These are phyloP conservation scores for Ceratocystiopsis sp. DNA, from an alignment of 2,329 filamentous ascomycete genomes.

Conservation along the genomic window DNA sequence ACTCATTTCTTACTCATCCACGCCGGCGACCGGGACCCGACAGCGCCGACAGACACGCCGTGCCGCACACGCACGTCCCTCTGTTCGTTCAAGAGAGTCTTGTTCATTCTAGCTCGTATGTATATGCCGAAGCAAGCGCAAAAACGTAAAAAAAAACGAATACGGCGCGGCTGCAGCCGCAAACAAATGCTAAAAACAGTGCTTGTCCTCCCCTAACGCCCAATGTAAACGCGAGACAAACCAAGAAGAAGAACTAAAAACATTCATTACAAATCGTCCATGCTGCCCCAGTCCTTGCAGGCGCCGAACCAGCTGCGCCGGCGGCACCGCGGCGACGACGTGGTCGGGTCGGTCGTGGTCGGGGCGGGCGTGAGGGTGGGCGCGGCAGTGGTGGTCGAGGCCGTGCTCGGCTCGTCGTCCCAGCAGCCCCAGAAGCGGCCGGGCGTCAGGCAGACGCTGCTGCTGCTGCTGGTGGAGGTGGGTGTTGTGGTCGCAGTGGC, in stretches of 20 bases:
- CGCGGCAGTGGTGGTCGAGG: slow-evolving; percentile 1
- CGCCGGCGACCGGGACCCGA: no score
- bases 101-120: no score
- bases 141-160: no score
- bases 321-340: slow-evolving; percentile 17
- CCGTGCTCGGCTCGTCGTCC: slow-evolving; percentile 3
- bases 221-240: no score
- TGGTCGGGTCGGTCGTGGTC: slow-evolving; percentile 1
- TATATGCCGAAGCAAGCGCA: no score
- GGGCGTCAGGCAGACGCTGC: slow-evolving; percentile 8
- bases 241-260: background rate
- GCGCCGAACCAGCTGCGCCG: slow-evolving; percentile 23
- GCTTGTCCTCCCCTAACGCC: no score
- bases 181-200: background rate
- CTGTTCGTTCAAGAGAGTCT: no score
- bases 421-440: slow-evolving; percentile 12
- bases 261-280: slow-evolving; percentile 11
- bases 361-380: slow-evolving; percentile 5
- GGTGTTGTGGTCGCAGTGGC: slow-evolving; percentile 7
- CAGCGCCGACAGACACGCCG: no score
- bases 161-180: background rate
- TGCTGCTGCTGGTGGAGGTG: no score
- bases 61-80: no score
- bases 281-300: slow-evolving; percentile 21
- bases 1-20: no score